Percentiles rank a stretch among this genome's conserved stretches.
phyloP scores from a whole-genome alignment of 2,329 filamentous ascomycete species.

The Rhynchosporium secalis region DNA sequence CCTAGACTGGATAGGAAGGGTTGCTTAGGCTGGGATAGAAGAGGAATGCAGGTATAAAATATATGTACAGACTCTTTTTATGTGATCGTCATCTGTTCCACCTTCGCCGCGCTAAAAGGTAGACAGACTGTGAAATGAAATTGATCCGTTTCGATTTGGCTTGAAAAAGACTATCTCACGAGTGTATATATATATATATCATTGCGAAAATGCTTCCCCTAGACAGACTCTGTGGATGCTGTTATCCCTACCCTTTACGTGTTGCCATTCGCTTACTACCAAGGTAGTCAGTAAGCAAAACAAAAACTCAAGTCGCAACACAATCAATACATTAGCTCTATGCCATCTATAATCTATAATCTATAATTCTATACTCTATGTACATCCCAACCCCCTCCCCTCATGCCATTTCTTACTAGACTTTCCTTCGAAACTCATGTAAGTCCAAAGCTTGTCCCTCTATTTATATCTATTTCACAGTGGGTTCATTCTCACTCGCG shows the following conservation, averaged over 20 bases:
- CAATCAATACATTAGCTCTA: background rate
- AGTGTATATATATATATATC: too few relatives aligned
- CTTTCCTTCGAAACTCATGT: too few relatives aligned
- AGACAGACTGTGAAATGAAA: too few relatives aligned
- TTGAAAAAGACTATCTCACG: too few relatives aligned
- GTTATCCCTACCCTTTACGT: too few relatives aligned
- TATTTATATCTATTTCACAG: constrained; percentile 12
- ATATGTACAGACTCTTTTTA: background rate
- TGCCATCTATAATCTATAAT: background rate
- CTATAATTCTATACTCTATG: background rate
- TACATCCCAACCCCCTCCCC: background rate
- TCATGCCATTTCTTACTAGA: background rate
- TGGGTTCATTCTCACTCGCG: constrained; percentile 13
- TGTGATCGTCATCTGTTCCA: background rate
- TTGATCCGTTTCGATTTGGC: too few relatives aligned
- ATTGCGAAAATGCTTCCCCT: too few relatives aligned
- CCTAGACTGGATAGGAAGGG: constrained; percentile 7
- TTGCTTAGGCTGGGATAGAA: constrained; percentile 3
- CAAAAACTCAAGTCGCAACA: too few relatives aligned
- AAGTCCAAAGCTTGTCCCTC: background rate
- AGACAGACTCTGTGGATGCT: too few relatives aligned
- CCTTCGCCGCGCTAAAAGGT: too few relatives aligned
- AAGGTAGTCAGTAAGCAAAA: too few relatives aligned
- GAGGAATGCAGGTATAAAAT: constrained; percentile 20
- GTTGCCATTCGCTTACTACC: too few relatives aligned